Base-by-base conservation (phyloP, 2,329 filamentous ascomycete genomes). In the Madurella mycetomatis region DNA sequence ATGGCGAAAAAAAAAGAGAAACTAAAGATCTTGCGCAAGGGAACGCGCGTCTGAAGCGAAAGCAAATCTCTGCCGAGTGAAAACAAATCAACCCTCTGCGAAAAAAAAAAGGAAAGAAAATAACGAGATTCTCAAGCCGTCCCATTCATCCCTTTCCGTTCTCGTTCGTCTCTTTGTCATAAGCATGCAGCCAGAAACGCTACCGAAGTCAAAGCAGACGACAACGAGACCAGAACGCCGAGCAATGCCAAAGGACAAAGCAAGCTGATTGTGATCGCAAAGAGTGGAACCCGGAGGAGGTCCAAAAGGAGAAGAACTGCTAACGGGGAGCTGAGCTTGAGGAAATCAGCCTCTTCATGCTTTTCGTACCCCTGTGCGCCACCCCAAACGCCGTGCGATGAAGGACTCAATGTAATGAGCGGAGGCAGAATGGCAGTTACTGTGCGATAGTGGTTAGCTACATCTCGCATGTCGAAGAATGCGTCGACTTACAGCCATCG, bases 201-300 rank as follows among this genome's bases (percentile, higher is more conserved):
- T 41, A 54, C 41, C 17, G 51, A 51, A 51, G 40, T 32, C 53
- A 17, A 48, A 52, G 53, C 39, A 53, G 45, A 46, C 43, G 54
- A 53, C 37, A 57, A 50, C 53, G 51, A 47, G 50, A 59, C 54
- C 54, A 34, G 50, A 54, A 61, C 59, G 54, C 59, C 59, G 37
- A 59, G 56, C 56, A 57, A 61, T 59, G 56, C 56, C 56, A 43
- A 51, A 50, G 48, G 49, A 58, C 47, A 56, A 55, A 58, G 53
- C 53, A 56, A 50, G 43, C 41, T 39, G 46, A 51, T 50, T 40
- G 45, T 51, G 30, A 37, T 37, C 34, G 34, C 34, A 37, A 37
- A 54, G 40, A 44, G 25, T 42, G 37, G 30, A 55, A 51, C 45
- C 49, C 54, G 44, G 19, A 53, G 37, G 49, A 57, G 37, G 49